phyloP scores from a whole-genome alignment of 345 rosid species.

The Euphorbia pulcherrima region DNA sequence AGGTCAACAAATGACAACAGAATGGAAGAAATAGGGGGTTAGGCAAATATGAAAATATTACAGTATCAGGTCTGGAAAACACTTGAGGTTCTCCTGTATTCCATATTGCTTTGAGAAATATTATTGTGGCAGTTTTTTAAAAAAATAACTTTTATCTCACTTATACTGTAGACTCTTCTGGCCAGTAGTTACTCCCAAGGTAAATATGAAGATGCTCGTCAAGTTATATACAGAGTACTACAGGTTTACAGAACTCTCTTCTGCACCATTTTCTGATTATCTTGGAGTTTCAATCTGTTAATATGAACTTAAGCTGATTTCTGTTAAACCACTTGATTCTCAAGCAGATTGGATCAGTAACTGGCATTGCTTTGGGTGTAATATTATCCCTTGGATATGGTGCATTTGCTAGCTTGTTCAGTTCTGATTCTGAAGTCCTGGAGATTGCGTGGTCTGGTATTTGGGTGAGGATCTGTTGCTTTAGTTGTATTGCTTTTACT shows the following conservation, averaged over 20 bases:
- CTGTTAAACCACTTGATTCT: constrained; percentile 16
- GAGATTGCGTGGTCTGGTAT: constrained; percentile 70
- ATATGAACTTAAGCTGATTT: constrained; percentile 3
- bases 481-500: neutral
- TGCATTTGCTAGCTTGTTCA: constrained; percentile 66
- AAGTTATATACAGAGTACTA: constrained; percentile 55
- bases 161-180: constrained; percentile 67
- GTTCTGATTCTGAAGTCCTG: constrained; percentile 74
- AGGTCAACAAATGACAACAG: neutral
- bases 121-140: neutral
- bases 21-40: neutral
- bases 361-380: constrained; percentile 66
- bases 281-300: neutral
- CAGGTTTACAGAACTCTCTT: constrained; percentile 40
- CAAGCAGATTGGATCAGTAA: constrained; percentile 70
- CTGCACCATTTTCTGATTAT: constrained; percentile 10
- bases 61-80: neutral
- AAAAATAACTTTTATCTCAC: neutral
- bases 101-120: neutral
- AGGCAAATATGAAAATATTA: neutral
- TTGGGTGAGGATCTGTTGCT: constrained; percentile 45
- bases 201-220: constrained; percentile 60
- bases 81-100: constrained; percentile 3
- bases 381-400: constrained; percentile 66
- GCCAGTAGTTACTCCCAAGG: constrained; percentile 72